These are phyloP conservation scores for Chenopodium berlandieri DNA, from an alignment of 148 eudicot species.

Conservation along the genomic window DNA sequence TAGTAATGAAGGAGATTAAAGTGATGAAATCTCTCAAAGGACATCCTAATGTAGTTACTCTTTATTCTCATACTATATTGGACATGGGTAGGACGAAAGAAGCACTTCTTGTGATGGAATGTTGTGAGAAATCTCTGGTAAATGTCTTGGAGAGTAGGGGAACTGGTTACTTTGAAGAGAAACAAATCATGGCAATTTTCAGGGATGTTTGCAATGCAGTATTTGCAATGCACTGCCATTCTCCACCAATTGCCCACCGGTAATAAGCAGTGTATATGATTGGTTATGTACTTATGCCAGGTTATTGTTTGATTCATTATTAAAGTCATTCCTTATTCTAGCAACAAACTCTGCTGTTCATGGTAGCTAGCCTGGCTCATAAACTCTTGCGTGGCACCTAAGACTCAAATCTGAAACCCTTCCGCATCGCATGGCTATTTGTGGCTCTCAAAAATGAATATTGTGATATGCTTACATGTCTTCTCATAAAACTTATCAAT, in stretches of 20 bases:
- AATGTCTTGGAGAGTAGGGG: slow-evolving; percentile 87
- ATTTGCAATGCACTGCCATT: slow-evolving; percentile 95
- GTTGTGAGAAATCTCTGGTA: slow-evolving; percentile 90
- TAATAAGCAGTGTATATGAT: slow-evolving; percentile 29
- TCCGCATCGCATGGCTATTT: not conserved
- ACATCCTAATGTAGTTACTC: slow-evolving; percentile 86
- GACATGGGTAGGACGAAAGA: slow-evolving; percentile 97
- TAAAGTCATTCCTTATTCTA: not conserved
- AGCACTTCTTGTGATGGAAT: slow-evolving; percentile 89
- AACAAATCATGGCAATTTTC: slow-evolving; percentile 66
- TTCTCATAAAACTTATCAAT: not conserved
- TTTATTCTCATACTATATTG: slow-evolving; percentile 59
- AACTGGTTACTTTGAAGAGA: slow-evolving; percentile 84
- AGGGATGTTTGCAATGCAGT: slow-evolving; percentile 96
- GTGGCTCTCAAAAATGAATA: not conserved
- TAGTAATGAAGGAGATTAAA: slow-evolving; percentile 81
- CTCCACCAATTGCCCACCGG: slow-evolving; percentile 98
- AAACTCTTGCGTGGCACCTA: not conserved
- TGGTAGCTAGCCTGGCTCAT: not conserved
- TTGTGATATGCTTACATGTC: not conserved
- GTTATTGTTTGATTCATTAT: slow-evolving; percentile 1
- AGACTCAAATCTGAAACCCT: not conserved
- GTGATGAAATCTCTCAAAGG: slow-evolving; percentile 90
- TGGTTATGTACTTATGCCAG: not conserved
- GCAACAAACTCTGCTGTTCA: not conserved